Base-by-base conservation (phyloP, 2,329 filamentous ascomycete species). In the Alternaria hordeiaustralica region DNA sequence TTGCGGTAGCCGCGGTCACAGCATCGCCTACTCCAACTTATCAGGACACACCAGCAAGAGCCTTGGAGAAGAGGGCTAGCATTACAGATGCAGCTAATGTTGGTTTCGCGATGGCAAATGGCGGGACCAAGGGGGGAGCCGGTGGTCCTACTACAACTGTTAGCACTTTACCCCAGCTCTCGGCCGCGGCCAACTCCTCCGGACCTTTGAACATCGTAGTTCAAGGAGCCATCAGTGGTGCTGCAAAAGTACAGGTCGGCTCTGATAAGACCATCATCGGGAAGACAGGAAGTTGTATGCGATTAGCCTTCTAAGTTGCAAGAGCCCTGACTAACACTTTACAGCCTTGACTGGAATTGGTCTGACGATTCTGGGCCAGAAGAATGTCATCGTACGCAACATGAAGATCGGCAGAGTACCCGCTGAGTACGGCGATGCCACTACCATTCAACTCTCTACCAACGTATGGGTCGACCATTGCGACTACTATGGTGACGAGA, bases 401-500 rank as follows among this genome's bases (percentile, higher is more conserved):
- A 74, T 90, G 66, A 87, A 89, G 69, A 80, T 84, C 64, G 84
- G 88, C 70, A 87, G 88, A 43, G 72, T 82, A 11, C 87, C 81
- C 20, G 87, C 87, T 9, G 77, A 78, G 10, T 83, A 86, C 62
- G 87, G 87, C 10, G 88, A 90, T 69, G 87, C 84, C 61, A 85
- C 90, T 68, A 85, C 83, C 66, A 86, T 90, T 63, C 84, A 89
- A 78, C 73, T 75, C 7, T 84, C 85, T 1, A 85, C 75, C 53
- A 89, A 89, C 67, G 83, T 76, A 36, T 75, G 89, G 89, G 82
- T 91, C 54, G 89, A 91, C 78, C 89, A 91, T 80, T 84, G 84
- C 73, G 89, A 91, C 66, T 81, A 91, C 3, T 87, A 86, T 25
- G 85, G 89, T 13, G 73, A 74, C 12, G 56, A 74, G 33, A 69